These are phyloP conservation scores for Vaccinium macrocarpon DNA, from an alignment of 148 eudicot species.

Conservation along the genomic window DNA sequence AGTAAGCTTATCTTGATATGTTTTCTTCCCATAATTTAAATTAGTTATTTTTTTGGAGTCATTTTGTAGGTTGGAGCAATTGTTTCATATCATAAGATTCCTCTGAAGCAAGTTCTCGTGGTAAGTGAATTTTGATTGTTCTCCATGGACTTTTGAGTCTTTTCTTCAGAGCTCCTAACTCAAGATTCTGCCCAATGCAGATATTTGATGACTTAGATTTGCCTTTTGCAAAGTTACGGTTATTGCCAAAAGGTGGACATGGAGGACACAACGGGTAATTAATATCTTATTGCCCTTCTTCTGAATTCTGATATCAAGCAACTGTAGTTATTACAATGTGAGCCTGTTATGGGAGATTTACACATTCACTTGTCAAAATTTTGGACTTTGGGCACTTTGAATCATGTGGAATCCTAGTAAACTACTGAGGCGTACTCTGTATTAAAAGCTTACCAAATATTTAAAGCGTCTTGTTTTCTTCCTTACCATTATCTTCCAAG, in stretches of 20 bases:
- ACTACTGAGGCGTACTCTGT: neutral
- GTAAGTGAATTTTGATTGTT: constrained; percentile 37
- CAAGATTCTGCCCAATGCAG: constrained; percentile 34
- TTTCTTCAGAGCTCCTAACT: constrained; percentile 14
- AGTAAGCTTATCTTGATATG: constrained; percentile 49
- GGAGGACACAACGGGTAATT: constrained; percentile 98
- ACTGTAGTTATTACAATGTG: neutral
- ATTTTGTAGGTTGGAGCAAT: constrained; percentile 78
- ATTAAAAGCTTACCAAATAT: neutral
- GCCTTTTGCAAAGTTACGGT: constrained; percentile 82
- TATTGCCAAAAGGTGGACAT: constrained; percentile 97
- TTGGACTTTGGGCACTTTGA: neutral
- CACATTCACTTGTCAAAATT: neutral
- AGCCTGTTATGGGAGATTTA: neutral
- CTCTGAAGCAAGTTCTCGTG: constrained; percentile 90
- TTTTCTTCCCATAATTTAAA: neutral
- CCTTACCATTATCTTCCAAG: neutral
- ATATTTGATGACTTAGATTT: constrained; percentile 91
- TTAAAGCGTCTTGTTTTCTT: neutral
- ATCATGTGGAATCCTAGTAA: neutral
- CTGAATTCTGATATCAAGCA: constrained; percentile 3
- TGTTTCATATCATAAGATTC: constrained; percentile 90
- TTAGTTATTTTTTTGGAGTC: constrained; percentile 12
- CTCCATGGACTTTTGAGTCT: neutral
- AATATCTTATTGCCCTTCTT: neutral